Base-by-base conservation (phyloP, 352 stramenopile species). In the Pythium volutum region DNA sequence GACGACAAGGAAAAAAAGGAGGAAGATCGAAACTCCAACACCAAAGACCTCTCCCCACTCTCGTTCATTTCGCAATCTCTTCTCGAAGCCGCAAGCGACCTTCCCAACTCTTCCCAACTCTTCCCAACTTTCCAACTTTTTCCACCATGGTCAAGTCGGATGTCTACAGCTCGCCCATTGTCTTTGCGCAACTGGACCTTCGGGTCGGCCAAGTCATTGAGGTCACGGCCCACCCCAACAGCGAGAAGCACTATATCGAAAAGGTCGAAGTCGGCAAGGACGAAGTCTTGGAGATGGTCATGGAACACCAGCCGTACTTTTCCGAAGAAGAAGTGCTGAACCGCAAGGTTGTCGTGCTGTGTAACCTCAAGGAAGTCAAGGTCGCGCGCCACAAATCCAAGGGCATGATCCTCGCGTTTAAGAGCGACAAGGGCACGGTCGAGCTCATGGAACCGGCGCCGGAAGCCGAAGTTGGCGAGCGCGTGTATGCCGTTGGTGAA, bases 361-460 rank as follows among this genome's bases (percentile, higher is more conserved):
- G 79, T 69, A 91, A 91, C 70, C 70, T 88, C 61, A 89, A 89
- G 75, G 79, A 76, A 65, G 71, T 89, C 56, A 91, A 91, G 67
- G 72, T 91, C 25, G 76, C 76, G 51, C 79, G 78, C 49, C 62
- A 59, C 65, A 83, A 84, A 56, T 89, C 79, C 33, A 83, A 80
- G 64, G 81, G 81, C 29, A 47, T 76, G 33, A 89, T 91, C 68
- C 70, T 91, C 23, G 48, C 71, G 15, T 73, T 76, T 23, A 54
- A 67, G 42, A 87, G 83, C 55, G 64, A 76, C 36, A 84, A 85
- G 66, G 84, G 79, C 39, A 70, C 68, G 41, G 52, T 81, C 26
- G 81, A 91, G 71, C 67, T 91, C 36, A 67, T 91, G 57, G 79
- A 89, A 38, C 81, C 81, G 10, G 73, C 66, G 18, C 70, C 73